Base-by-base conservation (phyloP, 148 eudicot genomes). In the Chenopodium berlandieri region DNA sequence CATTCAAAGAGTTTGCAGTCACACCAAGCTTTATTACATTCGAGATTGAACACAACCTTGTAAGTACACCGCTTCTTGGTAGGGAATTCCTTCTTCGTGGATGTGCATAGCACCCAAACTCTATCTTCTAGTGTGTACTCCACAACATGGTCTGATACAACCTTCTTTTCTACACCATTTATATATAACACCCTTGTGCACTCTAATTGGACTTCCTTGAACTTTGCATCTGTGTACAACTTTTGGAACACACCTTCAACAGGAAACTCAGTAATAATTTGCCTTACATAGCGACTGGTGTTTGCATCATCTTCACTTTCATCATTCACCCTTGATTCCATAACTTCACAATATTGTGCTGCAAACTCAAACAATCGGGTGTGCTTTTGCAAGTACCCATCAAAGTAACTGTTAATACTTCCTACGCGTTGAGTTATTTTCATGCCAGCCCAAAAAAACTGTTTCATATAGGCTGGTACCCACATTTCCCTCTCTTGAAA, bases 381-480 rank as follows among this genome's bases (percentile, higher is more conserved):
- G 52, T 71, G 48, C 50, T n/a, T 71, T 7, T 22, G 16, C 23
- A 71, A 40, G 37, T 7, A 71, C 20, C 52, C 75, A 71, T 17
- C 54, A 71, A 71, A 71, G 75, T 40, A 71, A 20, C 50, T 37
- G 22, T 37, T 40, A 7, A 37, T 19, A 1, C 52, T 44, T 71
- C 19, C 47, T 6, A 37, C 16, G 9, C 52, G 52, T 71, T 71
- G 25, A 16, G 75, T 71, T 4, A 25, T 22, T 37, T 19, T 44
- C 75, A 71, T 71, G 10, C 75, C 75, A 40, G 75, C 75, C 75
- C 75, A 71, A 71, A 71, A 44, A 14, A 40, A 16, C 0, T 71
- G 50, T 22, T 71, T 71, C 27, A n/a, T 17, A 37, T 37, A 71
- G 27, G 54, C 75, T 37, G 75, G 75, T 3, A 71, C 75, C 75